These are phyloP conservation scores for Plasmopara muralis DNA, from an alignment of 352 stramenopile genomes.

Conservation along the genomic window DNA sequence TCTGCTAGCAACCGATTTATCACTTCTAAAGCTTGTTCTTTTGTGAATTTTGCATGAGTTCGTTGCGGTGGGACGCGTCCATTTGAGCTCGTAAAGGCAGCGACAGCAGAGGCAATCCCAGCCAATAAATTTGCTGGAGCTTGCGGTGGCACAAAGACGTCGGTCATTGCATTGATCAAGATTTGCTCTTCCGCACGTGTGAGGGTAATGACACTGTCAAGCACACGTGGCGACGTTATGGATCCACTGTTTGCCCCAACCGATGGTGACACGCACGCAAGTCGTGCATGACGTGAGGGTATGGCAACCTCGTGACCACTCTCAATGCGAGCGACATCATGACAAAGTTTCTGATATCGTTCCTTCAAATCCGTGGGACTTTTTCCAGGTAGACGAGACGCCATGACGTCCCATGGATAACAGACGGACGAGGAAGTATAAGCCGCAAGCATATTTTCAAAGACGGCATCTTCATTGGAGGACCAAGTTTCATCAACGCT, in stretches of 20 bases:
- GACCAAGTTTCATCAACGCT: slow-evolving; percentile 57
- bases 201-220: slow-evolving; percentile 52
- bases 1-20: slow-evolving; percentile 25
- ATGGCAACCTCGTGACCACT: slow-evolving; percentile 54
- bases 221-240: slow-evolving; percentile 15
- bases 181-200: slow-evolving; percentile 44
- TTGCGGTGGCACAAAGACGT: slow-evolving; percentile 41
- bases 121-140: slow-evolving; percentile 42
- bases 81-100: slow-evolving; percentile 44
- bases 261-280: not conserved
- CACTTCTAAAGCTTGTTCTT: slow-evolving; percentile 31
- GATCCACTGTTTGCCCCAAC: not conserved
- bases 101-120: slow-evolving; percentile 46
- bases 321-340: slow-evolving; percentile 71
- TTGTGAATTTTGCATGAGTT: slow-evolving; percentile 29
- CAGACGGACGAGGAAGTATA: slow-evolving; percentile 31
- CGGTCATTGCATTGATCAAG: slow-evolving; percentile 40
- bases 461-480: slow-evolving; percentile 45
- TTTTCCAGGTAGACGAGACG: slow-evolving; percentile 44
- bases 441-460: slow-evolving; percentile 55
- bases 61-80: slow-evolving; percentile 36
- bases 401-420: slow-evolving; percentile 61
- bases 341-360: slow-evolving; percentile 69
- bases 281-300: slow-evolving; percentile 15
- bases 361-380: slow-evolving; percentile 44